Conservation (phyloP, 1,284 basidiomycete species). For the Malassezia pachydermatis region DNA sequence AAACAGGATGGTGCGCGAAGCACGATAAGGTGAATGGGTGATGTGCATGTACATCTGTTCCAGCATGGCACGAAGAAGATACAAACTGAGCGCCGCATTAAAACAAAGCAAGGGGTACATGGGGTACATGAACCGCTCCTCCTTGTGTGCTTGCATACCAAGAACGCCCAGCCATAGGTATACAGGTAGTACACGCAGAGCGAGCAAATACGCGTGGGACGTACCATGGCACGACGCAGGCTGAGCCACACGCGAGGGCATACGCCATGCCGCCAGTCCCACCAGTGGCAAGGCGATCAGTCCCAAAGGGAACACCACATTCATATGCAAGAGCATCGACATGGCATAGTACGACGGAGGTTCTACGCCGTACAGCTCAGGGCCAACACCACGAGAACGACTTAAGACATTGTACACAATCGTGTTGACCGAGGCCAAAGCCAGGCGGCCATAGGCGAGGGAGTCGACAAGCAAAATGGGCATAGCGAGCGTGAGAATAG, state of each 20-base stretch:
- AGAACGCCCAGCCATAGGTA: conserved; percentile 81
- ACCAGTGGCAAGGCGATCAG: conserved; percentile 56
- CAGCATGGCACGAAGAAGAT: conserved; percentile 51
- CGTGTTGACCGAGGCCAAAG: conserved; percentile 84
- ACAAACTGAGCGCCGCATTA: conserved; percentile 73
- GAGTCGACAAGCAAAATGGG: conserved; percentile 55
- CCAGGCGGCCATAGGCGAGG: conserved; percentile 69
- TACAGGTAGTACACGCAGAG: conserved; percentile 66
- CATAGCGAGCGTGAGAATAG: conserved; percentile 60
- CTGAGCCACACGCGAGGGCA: conserved; percentile 60
- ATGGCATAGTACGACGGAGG: conserved; percentile 55
- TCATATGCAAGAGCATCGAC: conserved; percentile 77
- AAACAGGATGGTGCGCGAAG: conserved; percentile 54
- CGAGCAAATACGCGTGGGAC: conserved; percentile 53
- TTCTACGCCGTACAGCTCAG: conserved; percentile 84
- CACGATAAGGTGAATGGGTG: conserved; percentile 33
- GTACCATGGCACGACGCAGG: conserved; percentile 2
- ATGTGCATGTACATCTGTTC: conserved; percentile 25
- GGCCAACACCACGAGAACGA: conserved; percentile 57
- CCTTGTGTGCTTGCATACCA: conserved; percentile 78
- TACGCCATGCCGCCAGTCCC: conserved; percentile 62
- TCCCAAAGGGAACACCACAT: conserved; percentile 70
- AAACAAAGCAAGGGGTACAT: conserved; percentile 83
- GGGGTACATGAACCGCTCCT: conserved; percentile 96
- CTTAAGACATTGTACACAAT: conserved; percentile 82